A percentile compares a stretch with the other conserved stretches of the same genome.
Evolutionary conservation across 1,284 basidiomycete genomes (phyloP).

Genomic region (Pholiota adiposa): DNA sequence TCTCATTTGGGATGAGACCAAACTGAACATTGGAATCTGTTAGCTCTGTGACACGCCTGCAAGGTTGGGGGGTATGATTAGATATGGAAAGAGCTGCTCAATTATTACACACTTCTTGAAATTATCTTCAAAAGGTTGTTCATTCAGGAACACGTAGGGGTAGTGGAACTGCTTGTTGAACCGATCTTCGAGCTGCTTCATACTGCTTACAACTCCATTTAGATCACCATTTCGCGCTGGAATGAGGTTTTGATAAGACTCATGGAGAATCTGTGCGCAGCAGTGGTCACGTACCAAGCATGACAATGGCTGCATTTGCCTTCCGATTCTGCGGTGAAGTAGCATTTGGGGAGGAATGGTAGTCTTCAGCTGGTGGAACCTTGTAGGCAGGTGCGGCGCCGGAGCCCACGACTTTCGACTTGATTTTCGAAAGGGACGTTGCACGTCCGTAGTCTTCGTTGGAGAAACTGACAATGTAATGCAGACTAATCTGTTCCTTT

Average conservation of each 20-base stretch:
- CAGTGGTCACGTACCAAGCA: constrained; percentile 52
- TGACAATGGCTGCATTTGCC: constrained; percentile 87
- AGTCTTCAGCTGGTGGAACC: constrained; percentile 56
- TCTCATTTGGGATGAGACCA: constrained; percentile 79
- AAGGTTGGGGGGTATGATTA: constrained; percentile 4
- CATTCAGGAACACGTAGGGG: constrained; percentile 88
- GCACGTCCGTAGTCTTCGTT: constrained; percentile 71
- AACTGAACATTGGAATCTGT: constrained; percentile 76
- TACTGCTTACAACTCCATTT: constrained; percentile 68
- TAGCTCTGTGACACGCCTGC: constrained; percentile 66
- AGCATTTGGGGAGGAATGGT: constrained; percentile 49
- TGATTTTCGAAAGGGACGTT: constrained; percentile 61
- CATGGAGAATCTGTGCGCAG: background rate
- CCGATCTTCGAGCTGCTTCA: constrained; percentile 81
- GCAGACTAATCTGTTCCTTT: constrained; percentile 60
- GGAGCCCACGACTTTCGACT: constrained; percentile 41
- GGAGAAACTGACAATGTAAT: constrained; percentile 73
- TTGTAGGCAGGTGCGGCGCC: constrained; percentile 51
- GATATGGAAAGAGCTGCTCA: background rate
- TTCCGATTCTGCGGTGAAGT: constrained; percentile 49
- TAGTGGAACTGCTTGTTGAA: constrained; percentile 88
- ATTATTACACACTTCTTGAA: constrained; percentile 66
- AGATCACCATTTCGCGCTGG: constrained; percentile 82
- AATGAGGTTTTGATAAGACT: constrained; percentile 4
- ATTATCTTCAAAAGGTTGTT: constrained; percentile 75